phyloP scores from a whole-genome alignment of 2,329 filamentous ascomycete species.

The Trichoderma koningii region DNA sequence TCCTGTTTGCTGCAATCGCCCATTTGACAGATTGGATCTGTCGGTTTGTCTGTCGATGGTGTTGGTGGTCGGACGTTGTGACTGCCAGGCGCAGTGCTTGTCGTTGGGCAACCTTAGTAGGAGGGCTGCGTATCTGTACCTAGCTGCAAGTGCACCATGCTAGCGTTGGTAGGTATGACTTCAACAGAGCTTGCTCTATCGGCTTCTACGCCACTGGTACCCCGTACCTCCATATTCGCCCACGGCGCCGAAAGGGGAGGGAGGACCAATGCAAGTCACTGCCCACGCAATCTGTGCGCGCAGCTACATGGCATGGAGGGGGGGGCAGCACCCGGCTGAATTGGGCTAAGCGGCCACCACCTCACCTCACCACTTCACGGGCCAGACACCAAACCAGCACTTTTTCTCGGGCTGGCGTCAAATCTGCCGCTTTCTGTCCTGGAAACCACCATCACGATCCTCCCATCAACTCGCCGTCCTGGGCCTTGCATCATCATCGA shows the following conservation, averaged over 20 bases:
- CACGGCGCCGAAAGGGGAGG: conserved; percentile 18
- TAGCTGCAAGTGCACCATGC: not conserved
- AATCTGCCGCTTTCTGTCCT: conserved; percentile 34
- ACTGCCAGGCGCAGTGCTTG: not conserved
- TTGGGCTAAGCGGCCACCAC: conserved; percentile 27
- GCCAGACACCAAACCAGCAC: conserved; percentile 22
- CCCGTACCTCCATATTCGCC: not conserved
- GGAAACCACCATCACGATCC: conserved; percentile 36
- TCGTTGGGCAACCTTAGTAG: not conserved
- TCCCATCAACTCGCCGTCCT: conserved; percentile 29
- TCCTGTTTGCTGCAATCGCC: conserved; percentile 16
- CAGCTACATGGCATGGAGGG: conserved; percentile 12
- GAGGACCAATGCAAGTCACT: conserved; percentile 21
- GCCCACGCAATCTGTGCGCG: not conserved
- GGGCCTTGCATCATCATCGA: conserved; percentile 27
- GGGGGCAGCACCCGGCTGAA: conserved; percentile 17
- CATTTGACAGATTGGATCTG: conserved; percentile 19
- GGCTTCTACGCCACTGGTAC: not conserved
- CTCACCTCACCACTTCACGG: conserved; percentile 24
- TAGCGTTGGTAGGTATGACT: not conserved
- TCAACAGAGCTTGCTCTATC: not conserved
- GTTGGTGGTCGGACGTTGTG: not conserved
- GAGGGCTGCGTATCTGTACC: not conserved
- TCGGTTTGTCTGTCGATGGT: not conserved
- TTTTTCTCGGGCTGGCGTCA: conserved; percentile 32